Evolutionary conservation across 495 filamentous ascomycete genomes (phyloP).

Genomic region (Penicillium pancosmium): DNA sequence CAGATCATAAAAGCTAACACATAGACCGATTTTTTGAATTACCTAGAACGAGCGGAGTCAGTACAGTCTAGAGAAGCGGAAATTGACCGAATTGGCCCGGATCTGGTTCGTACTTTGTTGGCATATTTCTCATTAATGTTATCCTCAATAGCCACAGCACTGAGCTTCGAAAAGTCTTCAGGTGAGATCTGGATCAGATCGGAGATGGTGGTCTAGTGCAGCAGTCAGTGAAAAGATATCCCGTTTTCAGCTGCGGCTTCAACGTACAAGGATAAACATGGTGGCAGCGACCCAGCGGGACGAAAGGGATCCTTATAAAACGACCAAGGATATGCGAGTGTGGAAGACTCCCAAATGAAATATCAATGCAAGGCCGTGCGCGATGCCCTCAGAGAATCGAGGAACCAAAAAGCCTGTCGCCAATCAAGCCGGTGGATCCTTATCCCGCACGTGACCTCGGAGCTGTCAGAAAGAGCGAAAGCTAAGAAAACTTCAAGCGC

Average conservation of each 20-base stretch:
- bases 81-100: background rate
- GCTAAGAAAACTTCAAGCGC: slow-evolving; percentile 15
- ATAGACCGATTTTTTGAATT: slow-evolving; percentile 83
- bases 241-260: background rate
- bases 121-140: slow-evolving; percentile 95
- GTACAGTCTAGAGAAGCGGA: background rate
- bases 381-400: background rate
- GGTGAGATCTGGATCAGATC: slow-evolving; percentile 92
- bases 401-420: slow-evolving; percentile 17
- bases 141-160: slow-evolving; percentile 80
- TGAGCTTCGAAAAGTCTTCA: slow-evolving; percentile 79
- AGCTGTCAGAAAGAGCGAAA: slow-evolving; percentile 21
- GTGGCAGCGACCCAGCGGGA: background rate
- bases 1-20: slow-evolving; percentile 88
- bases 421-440: slow-evolving; percentile 11
- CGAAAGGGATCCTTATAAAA: background rate
- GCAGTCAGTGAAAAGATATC: slow-evolving; percentile 17
- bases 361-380: background rate
- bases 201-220: slow-evolving; percentile 65
- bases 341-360: background rate
- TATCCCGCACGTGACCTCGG: slow-evolving; percentile 16
- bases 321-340: background rate
- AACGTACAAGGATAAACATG: slow-evolving; percentile 63
- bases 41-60: slow-evolving; percentile 40
- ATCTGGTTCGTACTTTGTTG: slow-evolving; percentile 66